Conservation (phyloP, 2,329 filamentous ascomycete genomes). For the Alternaria viburni region DNA sequence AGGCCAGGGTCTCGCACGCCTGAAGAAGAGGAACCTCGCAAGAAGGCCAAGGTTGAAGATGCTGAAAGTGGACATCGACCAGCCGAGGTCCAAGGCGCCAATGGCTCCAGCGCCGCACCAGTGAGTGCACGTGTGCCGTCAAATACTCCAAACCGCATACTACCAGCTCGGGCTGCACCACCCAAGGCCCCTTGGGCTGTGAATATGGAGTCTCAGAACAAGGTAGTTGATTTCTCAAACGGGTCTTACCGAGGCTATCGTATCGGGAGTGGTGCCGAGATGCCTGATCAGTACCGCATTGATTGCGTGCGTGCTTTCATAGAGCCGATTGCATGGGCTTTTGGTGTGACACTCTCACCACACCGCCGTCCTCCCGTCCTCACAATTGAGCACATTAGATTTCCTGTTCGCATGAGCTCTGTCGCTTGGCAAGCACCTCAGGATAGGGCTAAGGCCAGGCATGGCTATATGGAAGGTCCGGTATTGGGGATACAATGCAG, state of each 20-base stretch:
- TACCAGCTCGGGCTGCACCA: slow-evolving; percentile 37
- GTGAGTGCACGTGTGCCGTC: slow-evolving; percentile 12
- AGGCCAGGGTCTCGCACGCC: slow-evolving; percentile 14
- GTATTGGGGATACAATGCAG: slow-evolving; percentile 63
- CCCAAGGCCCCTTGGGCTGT: slow-evolving; percentile 35
- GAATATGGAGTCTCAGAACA: slow-evolving; percentile 27
- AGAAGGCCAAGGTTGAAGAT: slow-evolving; percentile 49
- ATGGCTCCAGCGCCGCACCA: slow-evolving; percentile 13
- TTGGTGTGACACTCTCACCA: slow-evolving; percentile 60
- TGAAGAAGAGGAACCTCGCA: slow-evolving; percentile 39
- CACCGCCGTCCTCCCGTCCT: slow-evolving; percentile 57
- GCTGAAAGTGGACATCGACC: slow-evolving; percentile 21
- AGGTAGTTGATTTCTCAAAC: slow-evolving; percentile 33
- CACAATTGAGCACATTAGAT: slow-evolving; percentile 57
- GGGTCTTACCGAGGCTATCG: slow-evolving; percentile 64
- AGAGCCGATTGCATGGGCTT: slow-evolving; percentile 64
- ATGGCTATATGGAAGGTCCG: slow-evolving; percentile 64
- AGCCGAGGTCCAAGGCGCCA: slow-evolving; percentile 12
- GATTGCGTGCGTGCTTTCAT: slow-evolving; percentile 63
- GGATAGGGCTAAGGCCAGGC: slow-evolving; percentile 59
- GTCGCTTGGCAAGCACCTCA: slow-evolving; percentile 60
- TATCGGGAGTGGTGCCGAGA: slow-evolving; percentile 62
- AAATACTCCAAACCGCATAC: slow-evolving; percentile 27
- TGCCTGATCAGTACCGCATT: slow-evolving; percentile 64
- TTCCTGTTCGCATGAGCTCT: slow-evolving; percentile 64